These are phyloP conservation scores for Salix koriyanagi DNA, from an alignment of 345 rosid species.

Conservation along the genomic window DNA sequence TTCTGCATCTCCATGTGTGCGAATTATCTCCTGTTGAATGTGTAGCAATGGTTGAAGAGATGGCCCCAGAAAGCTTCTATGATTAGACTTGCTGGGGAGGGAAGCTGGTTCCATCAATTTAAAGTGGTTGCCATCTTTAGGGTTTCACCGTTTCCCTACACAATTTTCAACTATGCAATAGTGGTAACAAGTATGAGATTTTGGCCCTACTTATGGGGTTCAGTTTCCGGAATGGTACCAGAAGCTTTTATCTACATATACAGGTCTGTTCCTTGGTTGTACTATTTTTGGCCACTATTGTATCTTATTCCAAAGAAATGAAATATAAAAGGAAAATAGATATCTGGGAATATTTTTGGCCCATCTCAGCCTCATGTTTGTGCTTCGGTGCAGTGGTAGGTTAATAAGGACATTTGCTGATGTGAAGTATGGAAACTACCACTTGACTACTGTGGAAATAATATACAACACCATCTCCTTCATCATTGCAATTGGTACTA, in stretches of 20 bases:
- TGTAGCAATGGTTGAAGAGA: constrained; percentile 88
- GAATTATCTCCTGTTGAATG: constrained; percentile 6
- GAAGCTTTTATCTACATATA: constrained; percentile 96
- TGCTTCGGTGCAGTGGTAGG: constrained; percentile 47
- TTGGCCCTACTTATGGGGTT: constrained; percentile 90
- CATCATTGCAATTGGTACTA: constrained; percentile 14
- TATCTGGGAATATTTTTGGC: neutral
- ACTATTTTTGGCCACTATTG: neutral
- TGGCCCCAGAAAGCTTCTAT: constrained; percentile 90
- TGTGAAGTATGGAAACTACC: constrained; percentile 25
- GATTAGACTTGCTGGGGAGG: constrained; percentile 85
- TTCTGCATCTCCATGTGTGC: neutral
- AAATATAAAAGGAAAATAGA: neutral
- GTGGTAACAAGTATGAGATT: constrained; percentile 80
- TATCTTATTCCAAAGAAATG: neutral
- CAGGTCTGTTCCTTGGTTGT: constrained; percentile 42
- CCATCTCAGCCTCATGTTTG: neutral
- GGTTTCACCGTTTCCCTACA: constrained; percentile 96
- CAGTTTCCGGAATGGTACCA: constrained; percentile 90
- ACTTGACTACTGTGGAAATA: constrained; percentile 23
- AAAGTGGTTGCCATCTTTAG: constrained; percentile 84
- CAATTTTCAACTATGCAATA: constrained; percentile 88
- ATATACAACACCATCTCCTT: constrained; percentile 24
- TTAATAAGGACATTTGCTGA: constrained; percentile 22
- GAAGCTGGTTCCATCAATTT: constrained; percentile 94